phyloP scores from a whole-genome alignment of 139 green algal genomes.

The Bryopsis sp. region DNA sequence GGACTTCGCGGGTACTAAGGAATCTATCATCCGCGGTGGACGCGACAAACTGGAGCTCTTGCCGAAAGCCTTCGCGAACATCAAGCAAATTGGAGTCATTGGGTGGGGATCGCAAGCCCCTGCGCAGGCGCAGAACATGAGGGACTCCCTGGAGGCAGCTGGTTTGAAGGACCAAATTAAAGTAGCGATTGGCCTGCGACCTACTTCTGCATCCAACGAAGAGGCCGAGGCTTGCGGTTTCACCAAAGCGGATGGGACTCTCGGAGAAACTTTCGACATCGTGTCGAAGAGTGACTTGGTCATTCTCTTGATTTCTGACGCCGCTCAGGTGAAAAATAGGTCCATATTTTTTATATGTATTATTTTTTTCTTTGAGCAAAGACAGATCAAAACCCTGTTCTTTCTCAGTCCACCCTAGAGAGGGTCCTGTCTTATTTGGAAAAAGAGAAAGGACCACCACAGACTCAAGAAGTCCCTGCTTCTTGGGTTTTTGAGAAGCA shows the following conservation, averaged over 20 bases:
- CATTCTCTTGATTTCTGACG: conserved; percentile 96
- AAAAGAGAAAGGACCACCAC: no score
- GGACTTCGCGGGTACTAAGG: conserved; percentile 62
- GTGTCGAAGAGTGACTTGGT: conserved; percentile 83
- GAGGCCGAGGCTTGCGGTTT: conserved; percentile 87
- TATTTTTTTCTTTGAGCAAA: no score
- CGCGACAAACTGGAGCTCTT: conserved; percentile 85
- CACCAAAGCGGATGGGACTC: conserved; percentile 77
- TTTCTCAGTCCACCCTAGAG: no score
- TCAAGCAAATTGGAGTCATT: conserved; percentile 86
- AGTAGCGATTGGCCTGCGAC: conserved; percentile 85
- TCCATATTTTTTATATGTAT: no score
- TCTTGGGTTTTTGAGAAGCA: no score
- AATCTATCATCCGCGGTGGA: conserved; percentile 91
- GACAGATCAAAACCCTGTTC: no score
- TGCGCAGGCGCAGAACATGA: conserved; percentile 94
- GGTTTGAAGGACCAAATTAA: conserved; percentile 71
- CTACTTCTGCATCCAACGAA: conserved; percentile 58
- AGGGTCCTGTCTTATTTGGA: no score
- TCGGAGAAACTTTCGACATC: conserved; percentile 93
- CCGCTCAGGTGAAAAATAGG: conserved; percentile 70
- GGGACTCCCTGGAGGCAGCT: conserved; percentile 74
- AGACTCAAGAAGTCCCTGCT: no score
- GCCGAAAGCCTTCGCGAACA: conserved; percentile 74
- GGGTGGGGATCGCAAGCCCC: conserved; percentile 95